A percentile compares a stretch with the other conserved stretches of the same genome.
These are phyloP conservation scores for Bruguiera parviflora DNA, from an alignment of 345 rosid genomes.

Conservation along the genomic window DNA sequence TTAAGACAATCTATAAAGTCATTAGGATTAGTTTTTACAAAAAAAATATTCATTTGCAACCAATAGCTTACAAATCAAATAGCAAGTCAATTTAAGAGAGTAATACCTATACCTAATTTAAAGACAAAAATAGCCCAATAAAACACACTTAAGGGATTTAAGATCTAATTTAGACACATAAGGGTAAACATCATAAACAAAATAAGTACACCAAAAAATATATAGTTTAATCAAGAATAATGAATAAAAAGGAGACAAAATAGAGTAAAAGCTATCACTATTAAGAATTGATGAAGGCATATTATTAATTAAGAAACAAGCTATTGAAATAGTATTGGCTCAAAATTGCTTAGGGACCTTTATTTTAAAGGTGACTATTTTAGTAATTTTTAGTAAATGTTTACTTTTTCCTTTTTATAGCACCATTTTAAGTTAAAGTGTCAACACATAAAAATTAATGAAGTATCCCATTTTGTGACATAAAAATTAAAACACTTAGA, in stretches of 20 bases:
- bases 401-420: too few species aligned
- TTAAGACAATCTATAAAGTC: too few species aligned
- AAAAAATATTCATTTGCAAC: neutral
- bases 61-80: neutral
- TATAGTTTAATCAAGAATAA: neutral
- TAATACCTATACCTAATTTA: neutral
- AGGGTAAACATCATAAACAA: neutral
- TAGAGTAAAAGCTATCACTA: neutral
- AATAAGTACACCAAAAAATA: neutral
- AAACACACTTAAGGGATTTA: neutral
- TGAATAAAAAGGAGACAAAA: neutral
- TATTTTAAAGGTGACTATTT: rapidly evolving
- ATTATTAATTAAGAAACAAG: too few species aligned
- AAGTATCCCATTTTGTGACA: too few species aligned
- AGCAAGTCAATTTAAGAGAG: neutral
- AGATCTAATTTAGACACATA: neutral
- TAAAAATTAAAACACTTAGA: too few species aligned
- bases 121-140: neutral
- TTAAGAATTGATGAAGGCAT: neutral
- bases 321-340: too few species aligned
- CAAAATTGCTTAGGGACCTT: too few species aligned
- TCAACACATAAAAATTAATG: too few species aligned
- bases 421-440: too few species aligned
- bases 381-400: too few species aligned
- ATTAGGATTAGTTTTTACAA: neutral